A percentile compares a stretch with the other conserved stretches of the same genome.
Evolutionary conservation across 1,284 basidiomycete genomes (phyloP).

Genomic region (Tylopilus orsonianus): DNA sequence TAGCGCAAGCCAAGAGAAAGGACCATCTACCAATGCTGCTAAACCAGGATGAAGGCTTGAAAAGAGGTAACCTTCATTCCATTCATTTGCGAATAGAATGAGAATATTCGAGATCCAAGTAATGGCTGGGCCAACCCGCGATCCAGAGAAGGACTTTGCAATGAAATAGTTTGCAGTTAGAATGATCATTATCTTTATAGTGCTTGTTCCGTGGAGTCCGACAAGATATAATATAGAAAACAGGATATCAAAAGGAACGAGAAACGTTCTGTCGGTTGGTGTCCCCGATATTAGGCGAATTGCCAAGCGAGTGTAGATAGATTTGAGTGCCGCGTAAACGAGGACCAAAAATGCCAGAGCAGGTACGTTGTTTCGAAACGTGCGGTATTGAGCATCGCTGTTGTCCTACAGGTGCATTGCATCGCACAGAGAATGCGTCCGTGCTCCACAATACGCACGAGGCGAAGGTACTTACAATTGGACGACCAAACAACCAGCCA

Average conservation of each 20-base stretch:
- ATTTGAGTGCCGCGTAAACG: slow-evolving; percentile 49
- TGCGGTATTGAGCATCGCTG: slow-evolving; percentile 83
- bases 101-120: slow-evolving; percentile 79
- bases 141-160: slow-evolving; percentile 47
- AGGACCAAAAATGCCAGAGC: slow-evolving; percentile 54
- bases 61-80: slow-evolving; percentile 76
- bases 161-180: slow-evolving; percentile 72
- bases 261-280: slow-evolving; percentile 37
- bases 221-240: slow-evolving; percentile 73
- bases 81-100: slow-evolving; percentile 80
- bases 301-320: slow-evolving; percentile 37
- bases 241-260: slow-evolving; percentile 55
- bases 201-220: slow-evolving; percentile 85
- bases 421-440: not conserved
- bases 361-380: slow-evolving; percentile 75
- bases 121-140: slow-evolving; percentile 46
- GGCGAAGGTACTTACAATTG: slow-evolving; percentile 51
- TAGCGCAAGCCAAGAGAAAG: not conserved
- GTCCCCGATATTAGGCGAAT: slow-evolving; percentile 27
- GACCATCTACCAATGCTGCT: slow-evolving; percentile 47
- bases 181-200: slow-evolving; percentile 78
- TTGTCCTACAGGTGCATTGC: slow-evolving; percentile 61
- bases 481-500: slow-evolving; percentile 70
- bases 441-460: not conserved
- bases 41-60: slow-evolving; percentile 56